Percentiles rank a stretch among this genome's conserved stretches.
Evolutionary conservation across 2,329 filamentous ascomycete genomes (phyloP).

Genomic region (Apiospora sp.): DNA sequence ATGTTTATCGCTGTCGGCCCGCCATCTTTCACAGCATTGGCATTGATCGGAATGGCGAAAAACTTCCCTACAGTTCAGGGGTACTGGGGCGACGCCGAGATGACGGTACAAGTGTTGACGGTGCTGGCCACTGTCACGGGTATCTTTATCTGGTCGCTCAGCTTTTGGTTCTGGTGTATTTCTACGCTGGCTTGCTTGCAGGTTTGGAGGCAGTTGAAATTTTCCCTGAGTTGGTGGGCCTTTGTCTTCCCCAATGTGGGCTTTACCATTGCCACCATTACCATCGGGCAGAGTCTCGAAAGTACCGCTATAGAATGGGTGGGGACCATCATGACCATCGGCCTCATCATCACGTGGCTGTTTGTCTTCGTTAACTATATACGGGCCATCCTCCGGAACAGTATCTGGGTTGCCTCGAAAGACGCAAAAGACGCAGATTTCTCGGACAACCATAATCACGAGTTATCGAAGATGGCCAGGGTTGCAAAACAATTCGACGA

Average conservation of each 20-base stretch:
- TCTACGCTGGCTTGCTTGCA: constrained; percentile 39
- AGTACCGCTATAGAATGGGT: constrained; percentile 62
- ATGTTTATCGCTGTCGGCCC: constrained; percentile 63
- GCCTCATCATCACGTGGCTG: constrained; percentile 63
- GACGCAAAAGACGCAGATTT: constrained; percentile 66
- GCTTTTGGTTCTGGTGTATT: constrained; percentile 58
- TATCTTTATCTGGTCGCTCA: constrained; percentile 56
- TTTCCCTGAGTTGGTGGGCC: constrained; percentile 65
- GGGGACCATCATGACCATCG: constrained; percentile 62
- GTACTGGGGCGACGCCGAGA: constrained; percentile 37
- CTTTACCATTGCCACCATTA: constrained; percentile 66
- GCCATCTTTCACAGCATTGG: constrained; percentile 51
- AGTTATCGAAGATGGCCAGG: constrained; percentile 14
- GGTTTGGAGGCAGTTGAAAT: constrained; percentile 40
- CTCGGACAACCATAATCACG: constrained; percentile 35
- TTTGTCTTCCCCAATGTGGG: constrained; percentile 74
- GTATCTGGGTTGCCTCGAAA: constrained; percentile 56
- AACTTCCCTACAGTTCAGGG: constrained; percentile 36
- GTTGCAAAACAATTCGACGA: neutral
- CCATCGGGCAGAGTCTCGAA: constrained; percentile 60
- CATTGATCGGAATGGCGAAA: constrained; percentile 55
- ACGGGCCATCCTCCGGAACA: constrained; percentile 56
- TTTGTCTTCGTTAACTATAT: constrained; percentile 58
- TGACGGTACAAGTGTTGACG: constrained; percentile 43
- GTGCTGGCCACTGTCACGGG: constrained; percentile 50